Evolutionary conservation across 345 rosid species (phyloP), one percentile per base, ranked within the genome.

Genomic region (Xanthoceras sorbifolium): DNA sequence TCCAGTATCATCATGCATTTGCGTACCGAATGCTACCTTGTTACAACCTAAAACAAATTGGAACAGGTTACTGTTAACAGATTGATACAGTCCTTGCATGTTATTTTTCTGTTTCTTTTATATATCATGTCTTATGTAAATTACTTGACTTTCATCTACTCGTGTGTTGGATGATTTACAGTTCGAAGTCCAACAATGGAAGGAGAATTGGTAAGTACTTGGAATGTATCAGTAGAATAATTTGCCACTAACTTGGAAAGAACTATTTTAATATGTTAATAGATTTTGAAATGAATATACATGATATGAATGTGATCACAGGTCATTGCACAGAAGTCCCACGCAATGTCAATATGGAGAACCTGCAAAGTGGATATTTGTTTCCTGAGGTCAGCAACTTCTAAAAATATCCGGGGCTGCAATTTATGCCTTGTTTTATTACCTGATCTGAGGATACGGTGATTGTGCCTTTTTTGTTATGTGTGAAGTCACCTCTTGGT

Each of bases 321-420:
- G 87, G 85, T 64, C 84, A 82, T 60, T 57, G 40, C 76, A 81
- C 86, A 12, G 77, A 73, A 57, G 81, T 87, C 12, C 71, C 77
- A 0, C 85, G 90, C 73, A 87, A 77, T 62, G 77, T 50, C 62
- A 83, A 85, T 57, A 75, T 85, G 86, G 90, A 85, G 74, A 81
- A 36, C 52, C 86, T 87, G 72, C 79, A 74, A 69, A 79, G 77
- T 36, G 82, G 82, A 17, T 87, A 87, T 77, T 32, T 87, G 65
- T 87, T 87, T 79, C 85, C 88, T 15, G 90, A 87, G 86, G 90
- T 81, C 38, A 40, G 38, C 10, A 9, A 26, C 38, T 32, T 25
- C 4, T 18, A 17, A 44, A 44, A 60, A 36, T 28, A 40, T 71
- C 20, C 46, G n/a, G 18, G 11, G 42, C 32, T 20, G 9, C 42